These are phyloP conservation scores for Phytophthora hibernalis DNA, from an alignment of 352 stramenopile genomes.

Conservation along the genomic window DNA sequence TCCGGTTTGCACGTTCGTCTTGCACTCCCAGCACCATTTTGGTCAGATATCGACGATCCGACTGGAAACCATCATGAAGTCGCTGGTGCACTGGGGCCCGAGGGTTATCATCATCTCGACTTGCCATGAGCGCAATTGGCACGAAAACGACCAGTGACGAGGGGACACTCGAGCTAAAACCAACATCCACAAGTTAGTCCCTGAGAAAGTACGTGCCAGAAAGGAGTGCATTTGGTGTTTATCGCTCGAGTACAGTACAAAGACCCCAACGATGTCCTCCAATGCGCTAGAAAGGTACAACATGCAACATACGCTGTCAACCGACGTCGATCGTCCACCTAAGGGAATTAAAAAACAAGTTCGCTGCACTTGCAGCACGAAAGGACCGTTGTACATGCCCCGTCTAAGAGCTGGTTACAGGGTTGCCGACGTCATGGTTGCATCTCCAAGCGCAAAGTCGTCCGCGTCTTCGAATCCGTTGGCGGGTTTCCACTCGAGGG, in stretches of 20 bases:
- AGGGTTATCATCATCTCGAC: conserved; percentile 11
- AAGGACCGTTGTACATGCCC: neutral
- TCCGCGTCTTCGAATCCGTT: conserved; percentile 27
- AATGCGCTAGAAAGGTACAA: conserved; percentile 22
- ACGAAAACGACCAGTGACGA: conserved; percentile 21
- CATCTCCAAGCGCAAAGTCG: conserved; percentile 39
- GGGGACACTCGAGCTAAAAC: conserved; percentile 11
- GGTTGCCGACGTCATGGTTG: conserved; percentile 33
- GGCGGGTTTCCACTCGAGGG: conserved; percentile 40
- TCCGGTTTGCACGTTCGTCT: conserved; percentile 41
- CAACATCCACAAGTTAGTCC: neutral
- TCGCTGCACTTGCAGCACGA: conserved; percentile 16
- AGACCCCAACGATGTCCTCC: conserved; percentile 9
- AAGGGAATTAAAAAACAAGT: conserved; percentile 19
- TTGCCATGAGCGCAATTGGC: conserved; percentile 14
- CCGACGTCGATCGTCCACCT: conserved; percentile 6
- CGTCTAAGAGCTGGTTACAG: conserved; percentile 22
- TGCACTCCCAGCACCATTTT: conserved; percentile 47
- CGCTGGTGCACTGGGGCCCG: conserved; percentile 46
- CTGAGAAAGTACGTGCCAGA: neutral
- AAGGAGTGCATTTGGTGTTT: conserved; percentile 14
- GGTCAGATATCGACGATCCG: conserved; percentile 56
- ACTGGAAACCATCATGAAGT: conserved; percentile 57
- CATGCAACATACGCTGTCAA: conserved; percentile 12
- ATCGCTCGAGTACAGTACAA: conserved; percentile 19